Percentiles rank a stretch among this genome's conserved stretches.
Evolutionary conservation across 2,329 filamentous ascomycete genomes (phyloP).

Genomic region (Dactylellina drechsleri): DNA sequence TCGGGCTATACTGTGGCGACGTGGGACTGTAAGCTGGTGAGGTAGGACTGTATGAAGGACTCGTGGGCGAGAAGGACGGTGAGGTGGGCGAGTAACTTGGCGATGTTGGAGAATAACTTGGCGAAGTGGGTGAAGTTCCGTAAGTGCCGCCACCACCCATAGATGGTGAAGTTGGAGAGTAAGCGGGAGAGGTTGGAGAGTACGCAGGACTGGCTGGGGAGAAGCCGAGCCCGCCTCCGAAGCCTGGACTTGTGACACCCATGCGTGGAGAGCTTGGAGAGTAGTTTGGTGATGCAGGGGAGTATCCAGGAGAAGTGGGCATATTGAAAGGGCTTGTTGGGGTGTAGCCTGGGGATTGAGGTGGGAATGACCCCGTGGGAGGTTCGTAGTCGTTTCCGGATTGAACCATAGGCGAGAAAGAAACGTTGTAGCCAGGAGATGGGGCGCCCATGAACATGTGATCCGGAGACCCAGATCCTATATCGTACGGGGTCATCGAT

Average conservation of each 20-base stretch:
- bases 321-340: slow-evolving; percentile 80
- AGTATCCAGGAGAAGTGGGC: slow-evolving; percentile 76
- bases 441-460: slow-evolving; percentile 73
- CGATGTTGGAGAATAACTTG: slow-evolving; percentile 77
- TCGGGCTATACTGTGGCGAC: slow-evolving; percentile 59
- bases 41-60: slow-evolving; percentile 58
- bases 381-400: slow-evolving; percentile 74
- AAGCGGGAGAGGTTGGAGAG: slow-evolving; percentile 70
- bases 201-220: slow-evolving; percentile 68
- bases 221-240: slow-evolving; percentile 66
- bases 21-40: slow-evolving; percentile 57
- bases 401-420: slow-evolving; percentile 81
- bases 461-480: slow-evolving; percentile 72
- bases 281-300: slow-evolving; percentile 70
- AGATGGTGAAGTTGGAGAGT: slow-evolving; percentile 80
- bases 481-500: slow-evolving; percentile 92
- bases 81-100: slow-evolving; percentile 73
- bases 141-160: slow-evolving; percentile 65
- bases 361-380: slow-evolving; percentile 64
- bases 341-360: slow-evolving; percentile 73
- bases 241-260: slow-evolving; percentile 68
- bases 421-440: slow-evolving; percentile 75
- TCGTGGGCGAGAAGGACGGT: slow-evolving; percentile 69
- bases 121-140: slow-evolving; percentile 73
- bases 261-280: slow-evolving; percentile 79